Conservation (phyloP, 1,139 yeast genomes). For the Magnusiomyces paraingens region DNA sequence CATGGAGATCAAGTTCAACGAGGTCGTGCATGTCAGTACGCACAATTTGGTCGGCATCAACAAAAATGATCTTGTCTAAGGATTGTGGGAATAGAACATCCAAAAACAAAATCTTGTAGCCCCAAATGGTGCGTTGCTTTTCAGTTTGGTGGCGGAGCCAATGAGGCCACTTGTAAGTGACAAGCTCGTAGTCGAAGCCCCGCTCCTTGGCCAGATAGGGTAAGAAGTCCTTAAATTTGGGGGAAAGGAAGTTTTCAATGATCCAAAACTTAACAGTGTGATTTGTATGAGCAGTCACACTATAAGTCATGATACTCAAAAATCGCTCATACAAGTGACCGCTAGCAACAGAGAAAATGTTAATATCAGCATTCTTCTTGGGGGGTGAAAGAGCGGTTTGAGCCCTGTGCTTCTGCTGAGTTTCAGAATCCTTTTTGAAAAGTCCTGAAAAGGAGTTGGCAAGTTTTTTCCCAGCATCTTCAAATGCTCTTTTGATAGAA, state of each 20-base stretch:
- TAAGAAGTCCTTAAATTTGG: conserved; percentile 55
- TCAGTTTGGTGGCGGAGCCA: conserved; percentile 79
- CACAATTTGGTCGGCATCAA: conserved; percentile 79
- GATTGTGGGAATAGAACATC: conserved; percentile 83
- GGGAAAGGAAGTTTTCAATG: conserved; percentile 70
- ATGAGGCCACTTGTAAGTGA: conserved; percentile 85
- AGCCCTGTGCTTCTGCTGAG: conserved; percentile 4
- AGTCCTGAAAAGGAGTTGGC: background rate
- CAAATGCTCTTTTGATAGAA: conserved; percentile 3
- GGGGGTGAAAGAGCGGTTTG: conserved; percentile 4
- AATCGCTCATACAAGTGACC: conserved; percentile 73
- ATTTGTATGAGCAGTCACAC: conserved; percentile 58
- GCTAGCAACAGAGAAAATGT: conserved; percentile 77
- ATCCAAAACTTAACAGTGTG: conserved; percentile 80
- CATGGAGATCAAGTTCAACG: conserved; percentile 58
- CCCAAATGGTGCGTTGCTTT: conserved; percentile 78
- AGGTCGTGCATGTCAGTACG: conserved; percentile 67
- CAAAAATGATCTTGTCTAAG: conserved; percentile 68
- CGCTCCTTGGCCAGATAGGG: conserved; percentile 54
- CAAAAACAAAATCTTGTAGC: conserved; percentile 74
- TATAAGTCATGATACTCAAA: conserved; percentile 68
- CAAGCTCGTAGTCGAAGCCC: conserved; percentile 60
- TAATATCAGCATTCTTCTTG: conserved; percentile 51
- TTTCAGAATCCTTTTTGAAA: conserved; percentile 9
- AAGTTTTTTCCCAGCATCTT: conserved; percentile 2